These are phyloP conservation scores for Skeletonema potamos DNA, from an alignment of 108 stramenopile species.

Conservation along the genomic window DNA sequence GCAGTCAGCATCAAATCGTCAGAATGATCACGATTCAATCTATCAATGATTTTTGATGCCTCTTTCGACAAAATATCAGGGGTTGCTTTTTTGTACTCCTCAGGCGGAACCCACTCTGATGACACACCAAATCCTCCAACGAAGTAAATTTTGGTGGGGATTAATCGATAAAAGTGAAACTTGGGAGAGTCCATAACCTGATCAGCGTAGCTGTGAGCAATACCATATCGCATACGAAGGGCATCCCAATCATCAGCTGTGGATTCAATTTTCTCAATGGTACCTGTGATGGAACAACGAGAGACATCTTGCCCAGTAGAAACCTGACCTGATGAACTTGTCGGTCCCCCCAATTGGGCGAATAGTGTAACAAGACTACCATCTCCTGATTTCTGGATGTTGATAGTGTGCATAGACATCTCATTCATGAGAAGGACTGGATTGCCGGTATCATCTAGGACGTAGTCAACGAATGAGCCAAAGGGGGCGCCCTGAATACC, in stretches of 20 bases:
- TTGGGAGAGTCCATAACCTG: conserved; percentile 93
- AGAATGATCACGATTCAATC: conserved; percentile 67
- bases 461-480: conserved; percentile 96
- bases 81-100: conserved; percentile 81
- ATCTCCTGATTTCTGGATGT: conserved; percentile 65
- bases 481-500: conserved; percentile 91
- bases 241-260: conserved; percentile 80
- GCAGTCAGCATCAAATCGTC: conserved; percentile 72
- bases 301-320: conserved; percentile 78
- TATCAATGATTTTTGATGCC: conserved; percentile 72
- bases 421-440: conserved; percentile 96
- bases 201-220: conserved; percentile 94
- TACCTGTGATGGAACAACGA: conserved; percentile 92
- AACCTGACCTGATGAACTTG: conserved; percentile 23
- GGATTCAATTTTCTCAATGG: conserved; percentile 69
- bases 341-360: conserved; percentile 62
- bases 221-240: conserved; percentile 87
- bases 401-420: conserved; percentile 94
- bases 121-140: conserved; percentile 96
- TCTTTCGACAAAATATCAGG: conserved; percentile 96
- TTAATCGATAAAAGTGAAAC: conserved; percentile 91
- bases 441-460: conserved; percentile 90
- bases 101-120: conserved; percentile 90
- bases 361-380: conserved; percentile 73
- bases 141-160: conserved; percentile 89